Evolutionary conservation across 83 land plant species (phyloP), one percentile per base, ranked within the genome.

Genomic region (Diphasiastrum complanatum): DNA sequence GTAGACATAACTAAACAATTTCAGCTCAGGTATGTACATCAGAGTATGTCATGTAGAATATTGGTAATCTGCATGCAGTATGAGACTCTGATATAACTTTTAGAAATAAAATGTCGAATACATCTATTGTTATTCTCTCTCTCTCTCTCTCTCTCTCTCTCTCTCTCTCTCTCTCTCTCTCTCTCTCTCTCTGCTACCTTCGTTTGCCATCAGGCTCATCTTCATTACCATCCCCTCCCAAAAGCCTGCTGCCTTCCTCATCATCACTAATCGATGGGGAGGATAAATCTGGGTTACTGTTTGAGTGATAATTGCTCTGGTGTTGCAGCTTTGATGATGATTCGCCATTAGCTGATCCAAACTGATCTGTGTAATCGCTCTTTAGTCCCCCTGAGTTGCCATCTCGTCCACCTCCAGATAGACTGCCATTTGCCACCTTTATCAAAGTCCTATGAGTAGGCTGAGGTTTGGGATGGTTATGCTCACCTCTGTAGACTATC

Each of bases 191-290:
- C 12, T 50, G 18, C 0, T 0, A 84, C 90, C 90, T 85, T 75
- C 84, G 76, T 34, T 85, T 85, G 43, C 81, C 75, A 43, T 83
- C 90, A 12, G 87, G 72, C 63, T 80, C 90, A 45, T 79, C 84
- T 40, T 82, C 81, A 59, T n/a, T n/a, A n/a, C n/a, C n/a, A n/a
- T n/a, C n/a, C n/a, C 66, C 67, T 43, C 67, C 75, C 30, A 83
- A 23, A 6, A 78, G 72, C 37, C 61, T 71, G 54, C 86, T 76
- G 14, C 75, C 70, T n/a, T 71, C 81, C 33, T 85, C 89, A 28
- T 84, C 82, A 43, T 79, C 83, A 62, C 81, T 79, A 35, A 76
- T 74, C 28, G 79, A 60, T 22, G 83, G 73, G 31, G 83, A 79
- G 2, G 83, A 82, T 2, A 33, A 63, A 61, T 78, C 88, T 33